Percentiles rank a stretch among this genome's conserved stretches.
phyloP scores from a whole-genome alignment of 805 yeast genomes.

The Maudiozyma barnettii region DNA sequence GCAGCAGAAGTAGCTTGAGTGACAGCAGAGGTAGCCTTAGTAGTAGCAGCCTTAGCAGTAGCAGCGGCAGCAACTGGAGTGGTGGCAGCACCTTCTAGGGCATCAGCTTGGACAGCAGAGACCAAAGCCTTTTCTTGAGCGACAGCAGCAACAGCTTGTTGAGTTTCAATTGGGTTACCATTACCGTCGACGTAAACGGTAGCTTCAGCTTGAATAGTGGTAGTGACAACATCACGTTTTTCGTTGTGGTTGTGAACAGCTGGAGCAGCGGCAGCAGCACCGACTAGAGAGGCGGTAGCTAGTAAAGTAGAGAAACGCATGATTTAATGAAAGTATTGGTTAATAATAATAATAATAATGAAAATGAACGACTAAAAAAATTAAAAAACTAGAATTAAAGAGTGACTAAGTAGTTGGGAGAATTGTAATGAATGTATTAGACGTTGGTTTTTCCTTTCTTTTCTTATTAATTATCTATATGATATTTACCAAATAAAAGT shows the following conservation, averaged over 20 bases:
- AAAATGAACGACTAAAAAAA: neutral
- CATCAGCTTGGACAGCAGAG: slow-evolving; percentile 28
- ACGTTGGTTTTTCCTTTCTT: no score
- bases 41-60: slow-evolving; percentile 11
- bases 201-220: slow-evolving; percentile 38
- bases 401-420: slow-evolving; percentile 8
- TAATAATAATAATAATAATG: no score
- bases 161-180: slow-evolving; percentile 15
- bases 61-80: slow-evolving; percentile 22
- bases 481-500: no score
- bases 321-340: neutral
- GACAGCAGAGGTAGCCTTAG: slow-evolving; percentile 28
- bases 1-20: slow-evolving; percentile 27
- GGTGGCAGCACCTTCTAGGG: slow-evolving; percentile 24
- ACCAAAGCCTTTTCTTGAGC: neutral
- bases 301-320: slow-evolving; percentile 45
- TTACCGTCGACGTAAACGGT: slow-evolving; percentile 24
- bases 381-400: slow-evolving; percentile 1
- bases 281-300: slow-evolving; percentile 38
- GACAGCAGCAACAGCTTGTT: slow-evolving; percentile 11
- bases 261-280: slow-evolving; percentile 46
- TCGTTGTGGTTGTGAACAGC: slow-evolving; percentile 45
- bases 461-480: no score
- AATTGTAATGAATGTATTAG: neutral
- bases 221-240: slow-evolving; percentile 46